Percentiles rank a stretch among this genome's conserved stretches.
Evolutionary conservation across 140 eudicot genomes (phyloP).

Genomic region (Ambrosia hybrid): DNA sequence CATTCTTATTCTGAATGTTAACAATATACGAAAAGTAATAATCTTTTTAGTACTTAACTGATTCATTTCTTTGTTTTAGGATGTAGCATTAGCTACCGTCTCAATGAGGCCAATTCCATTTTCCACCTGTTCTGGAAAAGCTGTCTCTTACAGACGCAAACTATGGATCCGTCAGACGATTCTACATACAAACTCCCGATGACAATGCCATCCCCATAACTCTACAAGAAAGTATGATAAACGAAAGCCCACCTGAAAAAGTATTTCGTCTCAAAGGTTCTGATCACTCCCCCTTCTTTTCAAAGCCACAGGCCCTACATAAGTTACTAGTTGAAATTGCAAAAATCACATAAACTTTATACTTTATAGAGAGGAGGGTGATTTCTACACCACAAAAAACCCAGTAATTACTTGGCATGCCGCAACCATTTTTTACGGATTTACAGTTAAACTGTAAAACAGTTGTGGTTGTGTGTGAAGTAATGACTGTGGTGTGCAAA

Average conservation of each 20-base stretch:
- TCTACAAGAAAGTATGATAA: conserved; percentile 69
- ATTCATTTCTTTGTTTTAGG: conserved; percentile 43
- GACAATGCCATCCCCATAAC: conserved; percentile 75
- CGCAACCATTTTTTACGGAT: not conserved
- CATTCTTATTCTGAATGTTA: not conserved
- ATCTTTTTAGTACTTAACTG: not conserved
- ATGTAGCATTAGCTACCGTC: conserved; percentile 85
- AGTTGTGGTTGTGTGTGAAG: not conserved
- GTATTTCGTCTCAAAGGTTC: conserved; percentile 87
- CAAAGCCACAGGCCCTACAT: conserved; percentile 91
- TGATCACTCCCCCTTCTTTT: conserved; percentile 96
- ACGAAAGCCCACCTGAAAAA: conserved; percentile 67
- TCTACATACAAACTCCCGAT: conserved; percentile 73
- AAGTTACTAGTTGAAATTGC: conserved; percentile 79
- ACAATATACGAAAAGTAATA: not conserved
- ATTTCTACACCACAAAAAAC: conserved; percentile 11
- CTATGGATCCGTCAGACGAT: conserved; percentile 80
- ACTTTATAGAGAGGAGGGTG: not conserved
- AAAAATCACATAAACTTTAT: conserved; percentile 40
- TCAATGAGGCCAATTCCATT: conserved; percentile 97
- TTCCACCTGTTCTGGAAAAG: conserved; percentile 85
- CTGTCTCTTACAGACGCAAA: conserved; percentile 69
- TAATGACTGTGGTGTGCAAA: conserved; percentile 12
- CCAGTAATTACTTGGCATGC: not conserved
- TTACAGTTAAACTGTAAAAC: not conserved